Base-by-base conservation (phyloP, 1,284 basidiomycete genomes). In the Anthracocystis setariae region DNA sequence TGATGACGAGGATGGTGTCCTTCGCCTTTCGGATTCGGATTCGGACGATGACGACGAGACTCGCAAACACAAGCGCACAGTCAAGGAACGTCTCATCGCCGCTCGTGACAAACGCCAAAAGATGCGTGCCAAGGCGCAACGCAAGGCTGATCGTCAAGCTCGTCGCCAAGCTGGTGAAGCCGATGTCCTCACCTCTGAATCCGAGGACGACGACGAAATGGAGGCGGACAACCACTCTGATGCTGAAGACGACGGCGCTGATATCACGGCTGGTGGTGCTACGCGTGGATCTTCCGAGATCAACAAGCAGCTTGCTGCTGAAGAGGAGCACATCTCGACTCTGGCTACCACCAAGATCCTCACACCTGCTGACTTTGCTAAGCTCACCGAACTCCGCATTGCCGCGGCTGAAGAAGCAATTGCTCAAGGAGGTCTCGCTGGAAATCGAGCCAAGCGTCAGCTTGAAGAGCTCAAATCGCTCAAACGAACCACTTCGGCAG, bases 281-380 rank as follows among this genome's bases (percentile, higher is more conserved):
- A 39, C 45, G 0, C 23, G 49, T 0, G 48, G 35, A 9, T 56
- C 57, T 0, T 39, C 51, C 9, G 33, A 13, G 15, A 46, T 64
- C 23, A 54, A 44, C 23, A 23, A 46, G 17, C 55, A 72, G n/a
- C 46, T 65, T 2, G 58, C 52, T 3, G 61, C 49, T 3, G 60
- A 68, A 40, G 70, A 68, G 39, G 48, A 66, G 0, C 45, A 56
- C 39, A 68, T 82, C 46, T 80, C 82, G 8, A 74, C 71, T 38
- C 77, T 84, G 17, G 92, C 91, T 5, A 92, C 90, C 1, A 91
- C 90, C 25, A 93, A 92, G 85, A 98, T 99, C 79, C 88, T 98
- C 33, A 98, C 96, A 0, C 96, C 96, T 0, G 94, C 94, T 25
- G 95, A 99, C 84, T 98, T 98, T 83, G 92, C 92, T 0, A 86